Base-by-base conservation (phyloP, 1,284 basidiomycete species). In the Fistulinella staudtii region DNA sequence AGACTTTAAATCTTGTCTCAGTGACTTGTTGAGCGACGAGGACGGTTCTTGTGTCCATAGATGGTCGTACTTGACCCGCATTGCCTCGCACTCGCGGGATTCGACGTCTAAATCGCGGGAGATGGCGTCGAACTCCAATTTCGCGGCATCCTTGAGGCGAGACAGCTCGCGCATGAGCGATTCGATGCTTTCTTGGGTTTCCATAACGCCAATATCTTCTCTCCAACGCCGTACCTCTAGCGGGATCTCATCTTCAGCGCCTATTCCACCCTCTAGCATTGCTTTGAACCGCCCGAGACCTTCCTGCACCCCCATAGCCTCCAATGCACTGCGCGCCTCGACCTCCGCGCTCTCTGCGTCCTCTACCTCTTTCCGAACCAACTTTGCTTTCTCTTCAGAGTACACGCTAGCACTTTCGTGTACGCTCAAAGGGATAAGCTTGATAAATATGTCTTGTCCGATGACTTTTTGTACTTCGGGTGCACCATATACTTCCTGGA, bases 341-440 rank as follows among this genome's bases (percentile, higher is more conserved):
- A 75, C 85, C 56, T 97, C 92, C 0, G 87, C 85, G 11, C 81
- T 67, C 51, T 98, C 93, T 0, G 83, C 83, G 36, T 84, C 80
- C 72, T 98, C 94, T 1, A 89, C 85, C 63, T 98, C 94, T 2
- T 75, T 82, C 29, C 96, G 77, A 1, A 93, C 91, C 20, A 99
- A 73, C 68, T 99, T 98, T 13, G 95, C 96, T 69, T 99, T 98
- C 71, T 99, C 96, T 65, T 99, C 95, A 1, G 92, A 95, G 67
- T 99, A 99, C 14, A 99, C 83, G 46, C 86, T 91, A 6, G 96
- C 94, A 53, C 88, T 90, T 69, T 98, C 93, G 65, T 98, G 94
- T 5, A 99, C 93, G 50, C 89, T 90, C 25, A 99, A 73, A 7
- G 96, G 95, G 18, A 99, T 80, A 2, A 99, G 79, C 31, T 84